Percentiles rank a stretch among this genome's conserved stretches.
These are phyloP conservation scores for Beauveria sp. DNA, from an alignment of 2,329 filamentous ascomycete genomes.

Conservation along the genomic window DNA sequence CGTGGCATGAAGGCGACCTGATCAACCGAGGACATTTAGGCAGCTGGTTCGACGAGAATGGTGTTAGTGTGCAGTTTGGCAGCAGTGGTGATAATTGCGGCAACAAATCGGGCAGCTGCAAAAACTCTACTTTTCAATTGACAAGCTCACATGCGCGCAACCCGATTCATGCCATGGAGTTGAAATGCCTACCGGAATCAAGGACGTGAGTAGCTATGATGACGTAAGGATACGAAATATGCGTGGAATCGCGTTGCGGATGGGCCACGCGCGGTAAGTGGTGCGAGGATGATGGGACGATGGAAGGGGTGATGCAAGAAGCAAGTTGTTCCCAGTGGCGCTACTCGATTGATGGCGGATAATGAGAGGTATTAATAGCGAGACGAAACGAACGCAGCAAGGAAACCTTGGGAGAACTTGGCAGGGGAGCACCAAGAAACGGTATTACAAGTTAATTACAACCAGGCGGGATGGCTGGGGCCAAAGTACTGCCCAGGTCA, in stretches of 20 bases:
- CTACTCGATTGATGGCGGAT: background rate
- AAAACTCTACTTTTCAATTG: background rate
- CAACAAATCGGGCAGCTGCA: too few relatives aligned
- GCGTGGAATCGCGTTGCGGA: background rate
- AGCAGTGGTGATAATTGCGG: background rate
- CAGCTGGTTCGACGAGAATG: background rate
- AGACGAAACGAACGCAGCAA: background rate
- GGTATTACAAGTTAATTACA: background rate
- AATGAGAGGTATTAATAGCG: background rate
- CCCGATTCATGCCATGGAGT: background rate
- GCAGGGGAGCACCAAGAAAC: background rate
- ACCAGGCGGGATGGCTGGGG: background rate
- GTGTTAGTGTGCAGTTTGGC: background rate
- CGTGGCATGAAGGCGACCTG: background rate
- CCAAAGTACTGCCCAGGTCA: background rate
- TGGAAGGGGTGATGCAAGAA: background rate
- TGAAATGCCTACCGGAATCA: background rate
- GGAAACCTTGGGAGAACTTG: background rate
- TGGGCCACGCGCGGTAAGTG: too few relatives aligned
- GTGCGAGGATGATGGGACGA: background rate
- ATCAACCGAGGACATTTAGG: slow-evolving; percentile 5
- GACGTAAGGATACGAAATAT: background rate
- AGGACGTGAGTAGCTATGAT: background rate
- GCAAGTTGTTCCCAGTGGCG: background rate
- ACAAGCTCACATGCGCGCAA: background rate